These are phyloP conservation scores for Avena atlantica DNA, from an alignment of 176 grass and related monocot species.

Conservation along the genomic window DNA sequence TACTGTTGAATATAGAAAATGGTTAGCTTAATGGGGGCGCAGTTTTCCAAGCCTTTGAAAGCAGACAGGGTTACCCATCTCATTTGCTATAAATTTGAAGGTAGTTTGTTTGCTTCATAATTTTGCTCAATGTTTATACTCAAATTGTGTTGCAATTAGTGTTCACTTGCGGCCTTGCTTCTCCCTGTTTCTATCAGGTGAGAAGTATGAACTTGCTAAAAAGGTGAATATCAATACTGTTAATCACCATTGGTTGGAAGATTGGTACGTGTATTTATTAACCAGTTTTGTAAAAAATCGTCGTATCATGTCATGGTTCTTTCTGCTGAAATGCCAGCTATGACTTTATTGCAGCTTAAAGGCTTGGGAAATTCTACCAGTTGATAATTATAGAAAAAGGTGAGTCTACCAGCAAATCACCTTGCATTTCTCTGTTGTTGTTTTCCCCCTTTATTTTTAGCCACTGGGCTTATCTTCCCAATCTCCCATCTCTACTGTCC, in stretches of 20 bases:
- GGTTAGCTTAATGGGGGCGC: conserved; percentile 89
- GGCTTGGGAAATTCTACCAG: conserved; percentile 75
- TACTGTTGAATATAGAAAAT: conserved; percentile 75
- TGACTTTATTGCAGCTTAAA: conserved; percentile 68
- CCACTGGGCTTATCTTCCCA: not conserved
- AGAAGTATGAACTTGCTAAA: conserved; percentile 88
- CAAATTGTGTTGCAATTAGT: conserved; percentile 16
- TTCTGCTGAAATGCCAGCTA: conserved; percentile 5
- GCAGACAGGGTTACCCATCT: conserved; percentile 78
- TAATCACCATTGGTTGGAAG: conserved; percentile 88
- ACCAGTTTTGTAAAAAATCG: not conserved
- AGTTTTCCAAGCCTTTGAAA: conserved; percentile 81
- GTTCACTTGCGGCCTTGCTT: not conserved
- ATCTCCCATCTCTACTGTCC: not conserved
- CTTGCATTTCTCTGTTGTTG: not conserved
- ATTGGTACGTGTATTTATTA: conserved; percentile 60
- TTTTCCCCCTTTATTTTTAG: not conserved
- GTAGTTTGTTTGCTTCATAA: conserved; percentile 46
- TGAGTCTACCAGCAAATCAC: conserved; percentile 9
- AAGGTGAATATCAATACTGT: conserved; percentile 83
- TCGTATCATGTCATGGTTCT: not conserved
- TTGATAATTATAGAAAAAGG: conserved; percentile 80
- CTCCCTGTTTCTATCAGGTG: conserved; percentile 50
- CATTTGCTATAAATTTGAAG: conserved; percentile 95
- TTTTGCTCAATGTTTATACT: not conserved